phyloP scores from a whole-genome alignment of 177 flowering plant genomes.

The Telopea speciosissima region DNA sequence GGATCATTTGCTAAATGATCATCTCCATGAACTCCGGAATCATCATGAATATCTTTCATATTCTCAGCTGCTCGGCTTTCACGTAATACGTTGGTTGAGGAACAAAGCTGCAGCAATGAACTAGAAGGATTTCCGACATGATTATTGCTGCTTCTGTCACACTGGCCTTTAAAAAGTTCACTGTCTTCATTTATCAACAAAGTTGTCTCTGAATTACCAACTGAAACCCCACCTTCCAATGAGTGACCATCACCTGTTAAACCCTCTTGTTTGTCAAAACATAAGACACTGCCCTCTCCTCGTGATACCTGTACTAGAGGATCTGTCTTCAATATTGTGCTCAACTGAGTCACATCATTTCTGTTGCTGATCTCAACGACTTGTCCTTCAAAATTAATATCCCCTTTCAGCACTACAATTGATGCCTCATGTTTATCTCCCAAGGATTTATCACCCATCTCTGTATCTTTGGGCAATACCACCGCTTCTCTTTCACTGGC shows the following conservation, averaged over 20 bases:
- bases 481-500: slow-evolving; percentile 14
- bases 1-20: slow-evolving; percentile 7
- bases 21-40: slow-evolving; percentile 9
- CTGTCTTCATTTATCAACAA: slow-evolving; percentile 11
- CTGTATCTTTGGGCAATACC: slow-evolving; percentile 9
- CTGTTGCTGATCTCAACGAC: slow-evolving; percentile 10
- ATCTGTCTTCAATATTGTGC: slow-evolving; percentile 11
- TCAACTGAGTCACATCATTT: slow-evolving; percentile 10
- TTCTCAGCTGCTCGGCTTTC: slow-evolving; percentile 13
- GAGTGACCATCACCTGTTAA: slow-evolving; percentile 10
- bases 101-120: slow-evolving; percentile 9
- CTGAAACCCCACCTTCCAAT: slow-evolving; percentile 10
- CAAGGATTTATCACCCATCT: slow-evolving; percentile 12
- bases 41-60: slow-evolving; percentile 12
- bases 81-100: slow-evolving; percentile 18
- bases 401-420: slow-evolving; percentile 10
- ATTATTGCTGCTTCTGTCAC: slow-evolving; percentile 8
- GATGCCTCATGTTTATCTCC: slow-evolving; percentile 8
- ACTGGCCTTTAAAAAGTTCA: slow-evolving; percentile 8
- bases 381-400: slow-evolving; percentile 11
- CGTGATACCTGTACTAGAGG: slow-evolving; percentile 7
- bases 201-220: slow-evolving; percentile 15
- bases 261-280: slow-evolving; percentile 6
- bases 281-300: slow-evolving; percentile 6
- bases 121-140: slow-evolving; percentile 10